These are phyloP conservation scores for Lasiosphaeris hirsuta DNA, from an alignment of 495 filamentous ascomycete species.

Conservation along the genomic window DNA sequence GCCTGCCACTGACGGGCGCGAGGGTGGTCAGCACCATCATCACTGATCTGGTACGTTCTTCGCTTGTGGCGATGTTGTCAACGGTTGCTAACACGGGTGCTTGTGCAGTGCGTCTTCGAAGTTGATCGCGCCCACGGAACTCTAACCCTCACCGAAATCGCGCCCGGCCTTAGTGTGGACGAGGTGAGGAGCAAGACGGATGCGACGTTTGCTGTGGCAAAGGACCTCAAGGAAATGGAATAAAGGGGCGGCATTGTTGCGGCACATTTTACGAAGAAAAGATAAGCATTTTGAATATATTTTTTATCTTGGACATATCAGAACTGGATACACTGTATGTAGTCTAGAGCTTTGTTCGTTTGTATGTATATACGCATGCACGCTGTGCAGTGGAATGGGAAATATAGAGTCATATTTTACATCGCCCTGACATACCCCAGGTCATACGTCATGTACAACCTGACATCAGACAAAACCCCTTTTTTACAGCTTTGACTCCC, in stretches of 20 bases:
- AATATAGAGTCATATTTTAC: background rate
- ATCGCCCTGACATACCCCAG: background rate
- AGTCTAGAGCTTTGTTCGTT: background rate
- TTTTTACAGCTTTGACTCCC: constrained; percentile 16
- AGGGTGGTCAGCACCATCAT: constrained; percentile 54
- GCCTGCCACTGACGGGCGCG: constrained; percentile 54
- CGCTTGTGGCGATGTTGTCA: no score
- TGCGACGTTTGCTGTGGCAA: constrained; percentile 48
- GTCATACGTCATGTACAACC: background rate
- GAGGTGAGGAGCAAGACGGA: constrained; percentile 54
- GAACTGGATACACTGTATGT: no score
- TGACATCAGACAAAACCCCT: background rate
- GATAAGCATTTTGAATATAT: no score
- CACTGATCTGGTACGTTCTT: constrained; percentile 49
- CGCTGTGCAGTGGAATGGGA: no score
- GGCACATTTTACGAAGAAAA: background rate
- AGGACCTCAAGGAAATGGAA: constrained; percentile 47
- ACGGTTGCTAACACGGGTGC: constrained; percentile 1
- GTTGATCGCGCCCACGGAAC: constrained; percentile 51
- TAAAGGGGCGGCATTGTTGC: constrained; percentile 19
- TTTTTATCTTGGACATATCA: no score
- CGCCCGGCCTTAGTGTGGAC: constrained; percentile 53
- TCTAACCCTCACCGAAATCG: constrained; percentile 53
- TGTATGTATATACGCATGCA: constrained; percentile 20
- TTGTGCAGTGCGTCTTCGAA: constrained; percentile 51